phyloP scores from a whole-genome alignment of 2,329 filamentous ascomycete species.

The Chaetoscypha palmicola region DNA sequence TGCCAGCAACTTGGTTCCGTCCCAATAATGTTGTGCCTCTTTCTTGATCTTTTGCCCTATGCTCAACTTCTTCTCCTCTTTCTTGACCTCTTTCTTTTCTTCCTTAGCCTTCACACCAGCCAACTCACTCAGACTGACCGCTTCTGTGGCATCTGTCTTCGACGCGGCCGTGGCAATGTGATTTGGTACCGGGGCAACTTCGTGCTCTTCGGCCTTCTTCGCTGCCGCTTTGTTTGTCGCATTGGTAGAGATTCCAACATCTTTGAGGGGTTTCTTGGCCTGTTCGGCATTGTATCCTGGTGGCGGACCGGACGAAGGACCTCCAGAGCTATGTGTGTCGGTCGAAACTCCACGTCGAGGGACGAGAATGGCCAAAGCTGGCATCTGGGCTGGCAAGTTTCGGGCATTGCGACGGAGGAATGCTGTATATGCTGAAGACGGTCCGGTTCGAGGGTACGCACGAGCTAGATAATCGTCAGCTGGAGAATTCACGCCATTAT shows the following conservation, averaged over 20 bases:
- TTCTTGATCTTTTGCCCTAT: constrained; percentile 91
- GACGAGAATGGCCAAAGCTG: constrained; percentile 50
- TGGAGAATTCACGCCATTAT: too few relatives aligned
- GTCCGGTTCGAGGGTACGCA: constrained; percentile 25
- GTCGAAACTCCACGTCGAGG: constrained; percentile 51
- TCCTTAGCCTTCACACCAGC: constrained; percentile 57
- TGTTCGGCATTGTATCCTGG: constrained; percentile 65
- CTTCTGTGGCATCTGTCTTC: constrained; percentile 29
- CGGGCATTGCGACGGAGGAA: constrained; percentile 31
- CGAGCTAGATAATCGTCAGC: constrained; percentile 23
- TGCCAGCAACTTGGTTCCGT: constrained; percentile 89
- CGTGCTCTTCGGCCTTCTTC: constrained; percentile 20
- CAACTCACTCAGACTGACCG: constrained; percentile 48
- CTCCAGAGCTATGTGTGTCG: constrained; percentile 47
- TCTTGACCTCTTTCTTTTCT: constrained; percentile 56
- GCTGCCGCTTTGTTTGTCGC: constrained; percentile 23
- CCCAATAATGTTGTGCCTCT: constrained; percentile 92
- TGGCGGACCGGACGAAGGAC: constrained; percentile 47
- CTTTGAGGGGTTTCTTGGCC: constrained; percentile 56
- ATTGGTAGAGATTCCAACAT: constrained; percentile 27
- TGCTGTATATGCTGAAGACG: constrained; percentile 28
- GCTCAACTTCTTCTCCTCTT: constrained; percentile 80
- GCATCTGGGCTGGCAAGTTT: constrained; percentile 29
- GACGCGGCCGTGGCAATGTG: constrained; percentile 25
- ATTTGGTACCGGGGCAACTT: constrained; percentile 22